These are phyloP conservation scores for Leishmania major DNA, from an alignment of 208 protist species.

Conservation along the genomic window DNA sequence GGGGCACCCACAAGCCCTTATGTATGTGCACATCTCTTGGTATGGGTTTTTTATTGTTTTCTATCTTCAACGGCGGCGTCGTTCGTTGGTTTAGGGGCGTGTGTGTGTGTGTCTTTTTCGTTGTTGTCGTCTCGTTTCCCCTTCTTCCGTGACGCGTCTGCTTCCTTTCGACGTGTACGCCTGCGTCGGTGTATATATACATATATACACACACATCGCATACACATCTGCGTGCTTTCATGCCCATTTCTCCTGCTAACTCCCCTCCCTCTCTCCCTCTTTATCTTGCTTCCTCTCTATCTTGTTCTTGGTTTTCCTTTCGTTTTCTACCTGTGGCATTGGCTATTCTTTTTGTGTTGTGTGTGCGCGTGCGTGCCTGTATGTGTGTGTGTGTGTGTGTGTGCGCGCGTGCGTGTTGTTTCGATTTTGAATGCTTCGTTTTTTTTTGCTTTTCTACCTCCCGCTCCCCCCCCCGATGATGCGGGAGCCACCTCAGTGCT, in stretches of 20 bases:
- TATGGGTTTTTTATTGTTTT: too few relatives aligned
- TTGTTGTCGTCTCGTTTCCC: not conserved
- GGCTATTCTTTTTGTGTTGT: not conserved
- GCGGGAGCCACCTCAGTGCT: too few relatives aligned
- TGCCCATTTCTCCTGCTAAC: too few relatives aligned
- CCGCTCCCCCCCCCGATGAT: too few relatives aligned
- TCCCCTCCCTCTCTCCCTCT: too few relatives aligned
- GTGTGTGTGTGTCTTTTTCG: not conserved
- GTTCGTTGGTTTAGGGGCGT: not conserved
- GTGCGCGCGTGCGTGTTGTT: not conserved
- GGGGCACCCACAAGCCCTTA: not conserved
- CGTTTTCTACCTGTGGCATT: not conserved
- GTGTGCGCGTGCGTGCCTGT: not conserved
- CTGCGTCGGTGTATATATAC: too few relatives aligned
- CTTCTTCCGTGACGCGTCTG: not conserved
- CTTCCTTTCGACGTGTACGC: too few relatives aligned
- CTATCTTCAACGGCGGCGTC: not conserved
- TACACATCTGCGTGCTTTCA: too few relatives aligned
- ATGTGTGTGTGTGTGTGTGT: not conserved
- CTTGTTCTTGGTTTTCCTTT: not conserved
- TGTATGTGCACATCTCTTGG: not conserved
- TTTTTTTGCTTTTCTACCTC: too few relatives aligned
- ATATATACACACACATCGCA: too few relatives aligned
- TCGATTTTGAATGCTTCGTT: too few relatives aligned
- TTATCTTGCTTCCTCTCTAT: not conserved